Evolutionary conservation across 805 yeast species (phyloP).

Genomic region (Metschnikowia continentalis): DNA sequence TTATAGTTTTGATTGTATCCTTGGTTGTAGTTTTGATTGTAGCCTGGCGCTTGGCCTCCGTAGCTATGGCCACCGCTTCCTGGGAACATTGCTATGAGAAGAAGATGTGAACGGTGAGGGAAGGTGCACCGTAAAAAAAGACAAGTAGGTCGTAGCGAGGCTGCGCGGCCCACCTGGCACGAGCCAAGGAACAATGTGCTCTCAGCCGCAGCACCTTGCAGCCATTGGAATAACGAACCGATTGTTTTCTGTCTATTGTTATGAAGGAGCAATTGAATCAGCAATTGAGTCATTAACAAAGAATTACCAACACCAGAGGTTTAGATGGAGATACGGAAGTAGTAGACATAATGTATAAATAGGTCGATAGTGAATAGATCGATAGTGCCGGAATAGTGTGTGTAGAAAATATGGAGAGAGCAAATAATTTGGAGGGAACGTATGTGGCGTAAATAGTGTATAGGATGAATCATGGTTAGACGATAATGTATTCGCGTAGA

Average conservation of each 20-base stretch:
- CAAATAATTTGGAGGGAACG: no score
- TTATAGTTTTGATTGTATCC: slow-evolving; percentile 8
- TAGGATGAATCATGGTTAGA: no score
- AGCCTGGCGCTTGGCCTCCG: slow-evolving; percentile 10
- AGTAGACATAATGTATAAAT: no score
- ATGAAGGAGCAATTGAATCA: not conserved
- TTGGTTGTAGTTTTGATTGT: slow-evolving; percentile 10
- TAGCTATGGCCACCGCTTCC: slow-evolving; percentile 21
- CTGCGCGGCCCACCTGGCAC: slow-evolving; percentile 1
- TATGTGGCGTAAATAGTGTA: no score
- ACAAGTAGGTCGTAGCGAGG: not conserved
- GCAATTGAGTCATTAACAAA: no score
- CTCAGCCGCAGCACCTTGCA: slow-evolving; percentile 2
- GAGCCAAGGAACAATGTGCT: not conserved
- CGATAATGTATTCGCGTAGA: no score
- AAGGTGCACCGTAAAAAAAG: not conserved
- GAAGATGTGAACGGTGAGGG: not conserved
- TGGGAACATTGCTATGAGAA: slow-evolving; percentile 20
- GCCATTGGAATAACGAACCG: not conserved
- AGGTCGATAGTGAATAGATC: no score
- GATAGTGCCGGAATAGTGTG: no score
- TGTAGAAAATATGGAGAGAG: no score
- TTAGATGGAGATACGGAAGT: no score
- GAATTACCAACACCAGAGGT: no score
- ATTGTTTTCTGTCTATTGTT: not conserved